Evolutionary conservation across 352 stramenopile genomes (phyloP), one percentile per base, ranked within the genome.

Genomic region (Pythium utonaiense): DNA sequence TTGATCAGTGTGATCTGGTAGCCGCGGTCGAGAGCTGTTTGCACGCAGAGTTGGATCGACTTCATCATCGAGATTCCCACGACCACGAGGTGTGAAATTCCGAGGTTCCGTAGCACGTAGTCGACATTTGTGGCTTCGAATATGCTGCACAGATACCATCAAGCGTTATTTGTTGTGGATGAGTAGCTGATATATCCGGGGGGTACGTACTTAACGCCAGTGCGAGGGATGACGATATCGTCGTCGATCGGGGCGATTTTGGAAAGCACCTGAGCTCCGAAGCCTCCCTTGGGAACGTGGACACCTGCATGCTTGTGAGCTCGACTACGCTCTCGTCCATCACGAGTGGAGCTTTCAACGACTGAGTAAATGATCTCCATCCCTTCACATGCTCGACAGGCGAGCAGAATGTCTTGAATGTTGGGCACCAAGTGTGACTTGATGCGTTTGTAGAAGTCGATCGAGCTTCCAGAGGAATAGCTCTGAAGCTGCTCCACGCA

Each of bases 281-380:
- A 90, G 21, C 72, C 78, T n/a, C 67, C 57, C 14, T 84, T 86
- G 12, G 89, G 64, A 10, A 92, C 70, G 50, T 90, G 77, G 12
- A 97, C 73, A 1, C 91, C 86, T 1, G 86, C 90, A 42, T 96
- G 68, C 51, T 97, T 97, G 70, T 96, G 93, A 9, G 87, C 85
- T 0, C 82, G 72, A 9, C 80, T 91, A 17, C 90, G 73, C 61
- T 97, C 89, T 27, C 89, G 73, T 8, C 87, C 87, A 64, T 97
- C 83, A 14, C 70, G 70, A 1, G 87, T 97, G 1, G 78, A 68
- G n/a, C 87, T 89, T 69, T 96, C 83, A 7, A 98, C 85, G n/a
- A 93, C 80, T 1, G 82, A 94, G 69, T 96, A 97, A 12, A 98
- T 74, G 10, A 98, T 72, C 70, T 97, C 91, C 27, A 86, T 65